A percentile compares a stretch with the other conserved stretches of the same genome.
Evolutionary conservation across 2,329 filamentous ascomycete genomes (phyloP).

Genomic region (Exophiala lecanii-corni): DNA sequence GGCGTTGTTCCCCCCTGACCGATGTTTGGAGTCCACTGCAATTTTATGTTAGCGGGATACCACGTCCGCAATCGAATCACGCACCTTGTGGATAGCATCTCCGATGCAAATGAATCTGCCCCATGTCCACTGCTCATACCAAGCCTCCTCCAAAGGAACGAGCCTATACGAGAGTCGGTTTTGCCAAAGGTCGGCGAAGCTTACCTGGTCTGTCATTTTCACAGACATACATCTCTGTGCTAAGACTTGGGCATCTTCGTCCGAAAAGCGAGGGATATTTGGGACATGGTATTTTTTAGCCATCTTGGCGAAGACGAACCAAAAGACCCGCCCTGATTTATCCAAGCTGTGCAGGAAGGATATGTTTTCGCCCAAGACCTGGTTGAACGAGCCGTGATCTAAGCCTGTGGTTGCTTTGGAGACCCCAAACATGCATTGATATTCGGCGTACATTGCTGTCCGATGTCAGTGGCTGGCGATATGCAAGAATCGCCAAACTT

Average conservation of each 20-base stretch:
- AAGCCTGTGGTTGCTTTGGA: conserved; percentile 21
- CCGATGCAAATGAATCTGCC: conserved; percentile 28
- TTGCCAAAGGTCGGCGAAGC: conserved; percentile 28
- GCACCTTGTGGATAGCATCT: conserved; percentile 30
- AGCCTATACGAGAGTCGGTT: conserved; percentile 20
- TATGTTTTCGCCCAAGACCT: conserved; percentile 17
- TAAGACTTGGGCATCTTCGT: conserved; percentile 21
- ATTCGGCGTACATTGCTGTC: conserved; percentile 27
- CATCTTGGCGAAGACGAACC: conserved; percentile 30
- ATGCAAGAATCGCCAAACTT: too few species aligned
- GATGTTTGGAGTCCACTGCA: conserved; percentile 29
- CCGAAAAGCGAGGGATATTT: conserved; percentile 25
- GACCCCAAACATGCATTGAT: conserved; percentile 32
- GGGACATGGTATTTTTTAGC: conserved; percentile 24
- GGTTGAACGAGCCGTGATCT: conserved; percentile 22
- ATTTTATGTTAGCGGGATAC: conserved; percentile 2
- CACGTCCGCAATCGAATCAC: neutral
- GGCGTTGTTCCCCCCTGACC: conserved; percentile 42
- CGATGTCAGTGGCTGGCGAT: too few species aligned
- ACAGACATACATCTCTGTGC: conserved; percentile 13
- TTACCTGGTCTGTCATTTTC: conserved; percentile 18
- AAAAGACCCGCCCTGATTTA: conserved; percentile 26
- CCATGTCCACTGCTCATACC: conserved; percentile 27
- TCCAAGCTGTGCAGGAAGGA: conserved; percentile 24
- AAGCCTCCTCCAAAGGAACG: conserved; percentile 28